Percentiles rank a stretch among this genome's conserved stretches.
Conservation (phyloP, 1,284 basidiomycete genomes). For the Leccinum ponderosum region DNA sequence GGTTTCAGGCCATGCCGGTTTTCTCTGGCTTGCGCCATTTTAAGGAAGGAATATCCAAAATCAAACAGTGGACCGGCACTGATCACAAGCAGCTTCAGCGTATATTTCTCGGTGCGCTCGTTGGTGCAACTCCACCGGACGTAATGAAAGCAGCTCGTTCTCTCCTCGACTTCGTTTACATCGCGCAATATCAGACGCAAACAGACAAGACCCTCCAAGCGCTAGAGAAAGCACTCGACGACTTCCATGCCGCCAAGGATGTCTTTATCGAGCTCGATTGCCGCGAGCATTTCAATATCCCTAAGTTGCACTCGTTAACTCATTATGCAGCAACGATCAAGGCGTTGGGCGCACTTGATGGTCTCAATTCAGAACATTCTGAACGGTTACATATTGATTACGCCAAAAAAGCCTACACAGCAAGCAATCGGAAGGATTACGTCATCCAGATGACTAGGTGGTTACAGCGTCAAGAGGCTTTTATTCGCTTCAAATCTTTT, state of each 20-base stretch:
- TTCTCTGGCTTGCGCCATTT: not conserved
- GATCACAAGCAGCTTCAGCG: not conserved
- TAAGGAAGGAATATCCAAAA: not conserved
- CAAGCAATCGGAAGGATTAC: not conserved
- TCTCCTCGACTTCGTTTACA: not conserved
- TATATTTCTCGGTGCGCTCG: not conserved
- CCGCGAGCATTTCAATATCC: constrained; percentile 12
- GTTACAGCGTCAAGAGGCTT: not conserved
- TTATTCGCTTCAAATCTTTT: not conserved
- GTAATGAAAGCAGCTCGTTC: rapidly evolving
- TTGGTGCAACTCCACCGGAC: not conserved
- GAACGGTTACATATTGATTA: constrained; percentile 21
- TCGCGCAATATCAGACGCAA: not conserved
- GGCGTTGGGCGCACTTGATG: constrained; percentile 2
- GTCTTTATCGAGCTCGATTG: not conserved
- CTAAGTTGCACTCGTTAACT: not conserved
- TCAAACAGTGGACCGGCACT: not conserved
- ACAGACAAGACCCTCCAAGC: not conserved
- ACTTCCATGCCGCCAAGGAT: not conserved
- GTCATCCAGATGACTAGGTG: not conserved
- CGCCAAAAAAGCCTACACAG: constrained; percentile 13
- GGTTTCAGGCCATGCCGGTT: not conserved
- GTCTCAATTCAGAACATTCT: constrained; percentile 14
- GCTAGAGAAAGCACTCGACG: not conserved
- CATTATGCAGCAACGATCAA: constrained; percentile 15